These are phyloP conservation scores for Apostasia shenzhenica DNA, from an alignment of 106 monocot species.

Conservation along the genomic window DNA sequence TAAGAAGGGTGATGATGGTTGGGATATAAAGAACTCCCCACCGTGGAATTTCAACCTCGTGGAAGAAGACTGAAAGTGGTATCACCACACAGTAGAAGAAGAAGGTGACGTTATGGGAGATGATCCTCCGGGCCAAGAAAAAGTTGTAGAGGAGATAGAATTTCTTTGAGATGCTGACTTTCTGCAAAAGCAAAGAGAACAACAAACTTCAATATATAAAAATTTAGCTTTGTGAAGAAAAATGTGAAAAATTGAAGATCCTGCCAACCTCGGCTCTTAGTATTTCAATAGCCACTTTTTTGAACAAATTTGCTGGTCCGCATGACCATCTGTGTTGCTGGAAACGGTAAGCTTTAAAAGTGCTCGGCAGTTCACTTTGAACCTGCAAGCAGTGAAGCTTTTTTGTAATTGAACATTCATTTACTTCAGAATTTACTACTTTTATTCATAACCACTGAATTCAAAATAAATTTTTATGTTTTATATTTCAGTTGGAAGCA, in stretches of 20 bases:
- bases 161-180: slow-evolving; percentile 48
- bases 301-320: slow-evolving; percentile 64
- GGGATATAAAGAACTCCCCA: slow-evolving; percentile 73
- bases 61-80: slow-evolving; percentile 45
- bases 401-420: too few relatives aligned
- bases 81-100: slow-evolving; percentile 57
- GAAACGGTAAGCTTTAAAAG: slow-evolving; percentile 58
- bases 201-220: not conserved
- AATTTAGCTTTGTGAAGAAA: not conserved
- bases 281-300: slow-evolving; percentile 46
- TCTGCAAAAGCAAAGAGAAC: slow-evolving; percentile 25
- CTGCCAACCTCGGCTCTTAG: slow-evolving; percentile 32
- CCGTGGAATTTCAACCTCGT: slow-evolving; percentile 47
- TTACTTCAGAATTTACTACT: too few relatives aligned
- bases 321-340: slow-evolving; percentile 82
- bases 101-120: slow-evolving; percentile 57
- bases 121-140: slow-evolving; percentile 57
- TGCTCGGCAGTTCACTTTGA: slow-evolving; percentile 77
- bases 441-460: too few relatives aligned
- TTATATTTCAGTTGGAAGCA: not conserved
- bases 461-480: too few relatives aligned
- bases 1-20: slow-evolving; percentile 54
- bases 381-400: slow-evolving; percentile 34
- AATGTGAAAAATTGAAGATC: not conserved
- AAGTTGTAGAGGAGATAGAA: slow-evolving; percentile 64